phyloP scores from a whole-genome alignment of 768 basidiomycete species.

The Pholiota microspora region DNA sequence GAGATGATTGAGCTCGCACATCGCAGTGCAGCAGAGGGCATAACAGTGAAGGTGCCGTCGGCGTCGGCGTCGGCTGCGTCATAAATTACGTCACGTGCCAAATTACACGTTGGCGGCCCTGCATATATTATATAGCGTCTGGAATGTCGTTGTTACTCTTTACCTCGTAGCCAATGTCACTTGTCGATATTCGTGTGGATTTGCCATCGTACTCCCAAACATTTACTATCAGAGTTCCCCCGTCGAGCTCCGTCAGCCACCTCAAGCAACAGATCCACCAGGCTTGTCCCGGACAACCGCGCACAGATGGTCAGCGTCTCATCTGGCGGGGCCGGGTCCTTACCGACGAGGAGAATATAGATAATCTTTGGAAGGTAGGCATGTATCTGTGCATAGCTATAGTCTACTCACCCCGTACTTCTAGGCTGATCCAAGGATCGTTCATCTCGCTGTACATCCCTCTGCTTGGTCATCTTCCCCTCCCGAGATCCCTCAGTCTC shows the following conservation, averaged over 20 bases:
- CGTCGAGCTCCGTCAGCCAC: slow-evolving; percentile 50
- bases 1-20: slow-evolving; percentile 77
- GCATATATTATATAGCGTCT: slow-evolving; percentile 3
- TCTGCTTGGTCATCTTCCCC: slow-evolving; percentile 68
- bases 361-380: slow-evolving; percentile 69
- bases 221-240: slow-evolving; percentile 52
- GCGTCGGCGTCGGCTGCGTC: slow-evolving; percentile 19
- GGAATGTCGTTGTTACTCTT: slow-evolving; percentile 6
- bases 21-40: slow-evolving; percentile 61
- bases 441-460: slow-evolving; percentile 80
- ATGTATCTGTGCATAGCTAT: background rate
- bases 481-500: slow-evolving; percentile 31
- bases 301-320: slow-evolving; percentile 69
- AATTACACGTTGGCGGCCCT: slow-evolving; percentile 25
- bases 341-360: slow-evolving; percentile 60
- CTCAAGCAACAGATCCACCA: slow-evolving; percentile 66
- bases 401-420: background rate
- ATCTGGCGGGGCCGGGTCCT: slow-evolving; percentile 75
- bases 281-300: slow-evolving; percentile 62
- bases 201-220: slow-evolving; percentile 74
- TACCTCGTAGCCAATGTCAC: slow-evolving; percentile 29
- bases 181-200: slow-evolving; percentile 62
- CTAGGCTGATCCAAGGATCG: slow-evolving; percentile 58
- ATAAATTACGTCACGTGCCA: slow-evolving; percentile 17
- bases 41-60: slow-evolving; percentile 31